Evolutionary conservation across 2,329 filamentous ascomycete genomes (phyloP), one percentile per base, ranked within the genome.

Genomic region (Cladosporium sp.): DNA sequence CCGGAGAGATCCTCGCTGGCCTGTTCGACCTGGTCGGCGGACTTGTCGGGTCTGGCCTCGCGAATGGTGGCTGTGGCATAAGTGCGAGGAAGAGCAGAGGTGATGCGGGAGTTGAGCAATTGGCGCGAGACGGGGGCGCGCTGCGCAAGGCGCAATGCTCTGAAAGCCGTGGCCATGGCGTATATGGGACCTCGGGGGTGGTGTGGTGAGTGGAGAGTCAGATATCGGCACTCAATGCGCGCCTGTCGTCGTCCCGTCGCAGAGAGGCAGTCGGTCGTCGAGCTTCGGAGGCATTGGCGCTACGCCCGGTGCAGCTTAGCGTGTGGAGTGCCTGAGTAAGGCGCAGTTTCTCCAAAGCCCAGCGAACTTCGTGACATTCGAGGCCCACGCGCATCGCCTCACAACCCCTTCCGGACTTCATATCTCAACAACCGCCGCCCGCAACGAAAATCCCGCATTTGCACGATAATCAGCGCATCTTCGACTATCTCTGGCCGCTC

Each of bases 381-480:
- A 40, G 22, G 38, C 39, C 9, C 54, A 49, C 42, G 54, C 54
- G 54, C 54, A 56, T 40, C 30, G 12, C 30, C 22, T 34, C 49
- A 38, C 51, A n/a, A 42, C 47, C 51, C 42, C 58, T 62, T 58
- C 58, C 59, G 20, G 22, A 55, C 60, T 59, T 60, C 60, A 66
- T 68, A 72, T 64, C 68, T 64, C 65, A 55, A 63, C 63, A 60
- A 58, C 67, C 58, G 63, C 63, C 59, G 37, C 61, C 63, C 66
- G 64, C 65, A 72, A 58, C 65, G 59, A 49, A 59, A 64, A 65
- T 75, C 64, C 60, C 69, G 73, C 50, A 62, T 59, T 70, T 58
- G 59, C 67, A 73, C 62, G 63, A 34, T 49, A 60, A 36, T 62
- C 63, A 51, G 34, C 59, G 57, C 30, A 42, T 28, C 42, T 34